Evolutionary conservation across 306 rosid genomes (phyloP).

Genomic region (Comarum palustre): DNA sequence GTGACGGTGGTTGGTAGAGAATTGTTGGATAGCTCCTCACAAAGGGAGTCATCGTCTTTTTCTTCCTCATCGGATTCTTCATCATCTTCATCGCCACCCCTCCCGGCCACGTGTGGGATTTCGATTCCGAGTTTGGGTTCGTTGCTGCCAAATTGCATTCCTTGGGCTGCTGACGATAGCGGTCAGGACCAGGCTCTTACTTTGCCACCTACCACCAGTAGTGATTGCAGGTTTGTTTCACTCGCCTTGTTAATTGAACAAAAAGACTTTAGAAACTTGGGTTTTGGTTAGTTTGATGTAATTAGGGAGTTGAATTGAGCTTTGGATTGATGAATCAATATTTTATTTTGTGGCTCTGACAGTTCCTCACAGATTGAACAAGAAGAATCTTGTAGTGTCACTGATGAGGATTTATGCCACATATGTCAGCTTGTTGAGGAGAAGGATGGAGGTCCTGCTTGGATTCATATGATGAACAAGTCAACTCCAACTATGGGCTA

Average conservation of each 20-base stretch:
- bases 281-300: not conserved
- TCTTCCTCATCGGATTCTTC: not conserved
- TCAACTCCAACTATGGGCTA: constrained; percentile 67
- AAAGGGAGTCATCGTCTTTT: constrained; percentile 26
- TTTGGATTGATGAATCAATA: not conserved
- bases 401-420: constrained; percentile 44
- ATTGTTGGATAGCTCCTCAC: constrained; percentile 29
- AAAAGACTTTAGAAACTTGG: not conserved
- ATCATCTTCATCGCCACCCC: constrained; percentile 24
- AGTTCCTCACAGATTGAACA: constrained; percentile 39
- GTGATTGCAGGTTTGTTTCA: constrained; percentile 47
- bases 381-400: constrained; percentile 37
- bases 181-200: constrained; percentile 19
- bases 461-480: constrained; percentile 97
- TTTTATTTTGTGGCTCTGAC: constrained; percentile 10
- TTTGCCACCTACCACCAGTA: constrained; percentile 27
- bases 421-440: constrained; percentile 45
- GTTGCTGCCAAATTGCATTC: constrained; percentile 36
- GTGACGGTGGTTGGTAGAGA: constrained; percentile 43
- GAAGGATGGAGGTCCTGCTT: constrained; percentile 79
- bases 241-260: not conserved
- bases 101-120: constrained; percentile 23
- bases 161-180: constrained; percentile 32
- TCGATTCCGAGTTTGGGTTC: constrained; percentile 42
- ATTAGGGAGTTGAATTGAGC: not conserved